Evolutionary conservation across 352 stramenopile genomes (phyloP).

Genomic region (Globisporangium cylindrosporum): DNA sequence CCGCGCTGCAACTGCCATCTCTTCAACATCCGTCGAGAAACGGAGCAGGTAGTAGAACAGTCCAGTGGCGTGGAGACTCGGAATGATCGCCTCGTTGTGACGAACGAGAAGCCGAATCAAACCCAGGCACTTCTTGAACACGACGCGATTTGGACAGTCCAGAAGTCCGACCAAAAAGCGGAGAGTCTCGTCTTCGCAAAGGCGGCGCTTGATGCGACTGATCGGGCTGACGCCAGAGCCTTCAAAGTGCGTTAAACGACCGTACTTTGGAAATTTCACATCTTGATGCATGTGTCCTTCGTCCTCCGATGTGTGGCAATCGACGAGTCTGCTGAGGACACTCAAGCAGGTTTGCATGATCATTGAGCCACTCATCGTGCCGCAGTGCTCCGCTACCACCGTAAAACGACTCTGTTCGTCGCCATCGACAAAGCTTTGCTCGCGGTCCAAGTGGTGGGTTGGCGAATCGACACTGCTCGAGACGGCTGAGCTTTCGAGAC

Average conservation of each 20-base stretch:
- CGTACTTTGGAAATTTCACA: constrained; percentile 75
- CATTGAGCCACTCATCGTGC: constrained; percentile 80
- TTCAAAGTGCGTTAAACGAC: constrained; percentile 79
- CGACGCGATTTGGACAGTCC: constrained; percentile 78
- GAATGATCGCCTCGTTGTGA: constrained; percentile 84
- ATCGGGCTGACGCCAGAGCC: constrained; percentile 72
- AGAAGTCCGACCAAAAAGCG: constrained; percentile 79
- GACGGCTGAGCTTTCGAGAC: constrained; percentile 39
- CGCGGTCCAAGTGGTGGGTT: constrained; percentile 21
- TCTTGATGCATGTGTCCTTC: constrained; percentile 81
- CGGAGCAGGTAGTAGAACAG: constrained; percentile 88
- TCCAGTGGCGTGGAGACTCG: constrained; percentile 74
- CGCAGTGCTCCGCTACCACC: constrained; percentile 73
- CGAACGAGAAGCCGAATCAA: constrained; percentile 80
- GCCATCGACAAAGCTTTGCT: constrained; percentile 26
- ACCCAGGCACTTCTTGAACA: constrained; percentile 82
- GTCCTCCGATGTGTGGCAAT: constrained; percentile 80
- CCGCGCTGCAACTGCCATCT: constrained; percentile 77
- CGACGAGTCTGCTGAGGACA: constrained; percentile 76
- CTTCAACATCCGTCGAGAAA: constrained; percentile 75
- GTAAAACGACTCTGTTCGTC: constrained; percentile 58
- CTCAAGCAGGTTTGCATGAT: constrained; percentile 88
- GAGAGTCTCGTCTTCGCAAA: constrained; percentile 75
- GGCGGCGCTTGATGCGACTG: constrained; percentile 68
- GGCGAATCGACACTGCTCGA: constrained; percentile 36